phyloP scores from a whole-genome alignment of 176 grass and related monocot genomes.

The Urochloa ruziziensis region DNA sequence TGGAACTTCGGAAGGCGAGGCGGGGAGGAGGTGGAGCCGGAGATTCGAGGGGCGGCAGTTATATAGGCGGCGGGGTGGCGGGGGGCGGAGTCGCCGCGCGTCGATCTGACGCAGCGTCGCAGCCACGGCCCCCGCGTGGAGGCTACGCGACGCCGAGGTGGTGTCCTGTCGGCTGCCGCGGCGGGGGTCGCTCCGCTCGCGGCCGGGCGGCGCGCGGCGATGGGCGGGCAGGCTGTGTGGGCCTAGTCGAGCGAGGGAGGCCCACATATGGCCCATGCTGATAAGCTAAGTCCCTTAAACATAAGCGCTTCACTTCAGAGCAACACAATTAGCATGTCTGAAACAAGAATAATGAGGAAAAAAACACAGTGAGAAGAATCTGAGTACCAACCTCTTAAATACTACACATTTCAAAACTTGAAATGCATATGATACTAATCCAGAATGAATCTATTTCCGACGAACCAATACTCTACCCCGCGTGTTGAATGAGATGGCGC shows the following conservation, averaged over 20 bases:
- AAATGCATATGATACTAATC: no score
- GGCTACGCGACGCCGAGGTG: conserved; percentile 32
- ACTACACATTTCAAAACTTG: no score
- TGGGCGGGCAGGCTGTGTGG: neutral
- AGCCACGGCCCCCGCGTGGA: neutral
- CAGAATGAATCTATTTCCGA: no score
- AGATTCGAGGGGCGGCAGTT: neutral
- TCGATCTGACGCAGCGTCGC: conserved; percentile 31
- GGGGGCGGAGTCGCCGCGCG: conserved; percentile 25
- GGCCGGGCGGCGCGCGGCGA: neutral
- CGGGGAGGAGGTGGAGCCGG: neutral
- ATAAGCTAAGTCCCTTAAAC: no score
- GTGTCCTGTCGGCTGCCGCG: neutral
- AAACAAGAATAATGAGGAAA: no score
- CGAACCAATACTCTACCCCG: no score
- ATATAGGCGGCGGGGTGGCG: neutral
- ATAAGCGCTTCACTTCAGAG: no score
- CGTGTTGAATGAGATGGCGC: no score
- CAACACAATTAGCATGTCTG: no score
- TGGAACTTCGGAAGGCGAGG: neutral
- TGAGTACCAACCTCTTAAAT: no score
- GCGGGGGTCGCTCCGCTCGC: neutral
- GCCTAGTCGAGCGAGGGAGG: neutral
- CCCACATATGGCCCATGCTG: no score
- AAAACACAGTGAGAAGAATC: no score